Evolutionary conservation across 495 filamentous ascomycete species (phyloP).

Genomic region (Terfezia boudieri): DNA sequence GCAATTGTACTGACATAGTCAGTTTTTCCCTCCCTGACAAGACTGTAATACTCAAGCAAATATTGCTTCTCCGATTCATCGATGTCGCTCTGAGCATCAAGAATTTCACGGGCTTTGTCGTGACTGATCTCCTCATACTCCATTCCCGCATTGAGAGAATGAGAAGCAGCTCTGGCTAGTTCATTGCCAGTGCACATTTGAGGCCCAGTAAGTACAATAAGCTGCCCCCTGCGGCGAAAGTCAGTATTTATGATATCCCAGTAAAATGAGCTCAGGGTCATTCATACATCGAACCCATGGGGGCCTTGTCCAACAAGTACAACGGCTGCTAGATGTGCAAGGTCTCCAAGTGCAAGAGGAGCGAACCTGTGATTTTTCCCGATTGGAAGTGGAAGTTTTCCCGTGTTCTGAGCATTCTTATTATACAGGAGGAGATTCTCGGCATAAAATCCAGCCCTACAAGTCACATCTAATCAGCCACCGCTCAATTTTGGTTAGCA

Average conservation of each 20-base stretch:
- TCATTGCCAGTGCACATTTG: constrained; percentile 31
- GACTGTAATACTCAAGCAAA: constrained; percentile 34
- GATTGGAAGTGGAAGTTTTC: constrained; percentile 28
- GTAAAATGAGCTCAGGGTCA: not conserved
- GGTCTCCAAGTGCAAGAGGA: constrained; percentile 29
- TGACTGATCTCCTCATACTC: constrained; percentile 32
- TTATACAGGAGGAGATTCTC: constrained; percentile 34
- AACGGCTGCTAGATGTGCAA: constrained; percentile 30
- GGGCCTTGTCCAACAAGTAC: constrained; percentile 30
- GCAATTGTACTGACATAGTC: constrained; percentile 36
- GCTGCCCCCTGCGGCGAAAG: constrained; percentile 20
- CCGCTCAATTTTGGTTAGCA: not conserved
- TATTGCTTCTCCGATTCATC: constrained; percentile 31
- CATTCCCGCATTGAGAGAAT: constrained; percentile 27
- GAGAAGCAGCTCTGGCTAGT: constrained; percentile 28
- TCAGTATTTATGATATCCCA: not conserved
- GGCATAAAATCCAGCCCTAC: constrained; percentile 31
- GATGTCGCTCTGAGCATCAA: constrained; percentile 22
- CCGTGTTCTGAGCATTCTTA: constrained; percentile 25
- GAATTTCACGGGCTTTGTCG: constrained; percentile 26
- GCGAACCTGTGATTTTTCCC: constrained; percentile 31
- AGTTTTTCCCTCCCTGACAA: constrained; percentile 36
- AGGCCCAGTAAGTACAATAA: constrained; percentile 24
- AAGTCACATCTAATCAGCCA: not conserved
- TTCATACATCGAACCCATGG: constrained; percentile 26